Base-by-base conservation (phyloP, 495 filamentous ascomycete species). In the Penicillium samsonianum region DNA sequence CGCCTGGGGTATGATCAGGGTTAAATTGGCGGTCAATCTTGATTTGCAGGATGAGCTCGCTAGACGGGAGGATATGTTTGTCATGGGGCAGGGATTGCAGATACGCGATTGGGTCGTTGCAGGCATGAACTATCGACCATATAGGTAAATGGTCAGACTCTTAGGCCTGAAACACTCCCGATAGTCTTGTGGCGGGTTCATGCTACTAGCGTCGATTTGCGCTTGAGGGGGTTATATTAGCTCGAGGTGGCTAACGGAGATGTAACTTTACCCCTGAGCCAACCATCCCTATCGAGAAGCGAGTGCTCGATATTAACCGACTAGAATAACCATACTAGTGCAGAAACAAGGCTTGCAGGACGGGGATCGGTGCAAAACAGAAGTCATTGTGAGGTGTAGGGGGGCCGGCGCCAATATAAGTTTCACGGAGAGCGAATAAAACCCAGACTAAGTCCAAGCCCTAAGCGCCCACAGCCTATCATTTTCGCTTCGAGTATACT, bases 361-460 rank as follows among this genome's bases (percentile, higher is more conserved):
- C 35, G 9, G 16, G 35, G 35, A 9, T 38, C 6, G 6, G 35
- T 9, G 16, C 9, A 17, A 38, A 16, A 37, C 14, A n/a, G 33
- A 37, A 37, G 33, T 3, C 33, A 6, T 17, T 17, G 6, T 0
- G 35, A n/a, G 52, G 41, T 11, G 14, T 2, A n/a, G 7, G 33
- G 49, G 30, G 49, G 52, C 42, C 8, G 31, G 52, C 52, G 52
- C 41, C 42, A 55, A 55, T 35, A 53, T 35, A 26, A 44, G 19
- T 26, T 46, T 44, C 52, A 55, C 12, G 26, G 37, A 53, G 19
- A 44, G 43, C 42, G 42, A 46, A 54, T 54, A 46, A 16, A 12
- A 44, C 12, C 3, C 25, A 17, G 17, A 11, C 30, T 3, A 44
- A 53, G n/a, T 35, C 6, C 12, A 20, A 45, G 52, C 52, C 40